A percentile compares a stretch with the other conserved stretches of the same genome.
Conservation (phyloP, 164 flowering plant species). For the Euptelea pleiosperma region DNA sequence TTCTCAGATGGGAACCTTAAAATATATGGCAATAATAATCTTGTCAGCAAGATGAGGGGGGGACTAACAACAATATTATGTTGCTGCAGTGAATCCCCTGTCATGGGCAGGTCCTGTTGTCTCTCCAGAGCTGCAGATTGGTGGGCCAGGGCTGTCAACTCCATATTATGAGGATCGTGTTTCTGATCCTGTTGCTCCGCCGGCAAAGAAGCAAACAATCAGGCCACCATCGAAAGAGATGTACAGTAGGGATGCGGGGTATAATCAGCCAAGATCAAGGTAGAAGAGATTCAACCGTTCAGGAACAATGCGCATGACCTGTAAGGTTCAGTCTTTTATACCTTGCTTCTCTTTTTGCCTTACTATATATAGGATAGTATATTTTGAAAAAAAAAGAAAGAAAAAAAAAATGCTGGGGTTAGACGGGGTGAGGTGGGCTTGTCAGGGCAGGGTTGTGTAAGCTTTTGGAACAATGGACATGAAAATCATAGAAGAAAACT, state of each 20-base stretch:
- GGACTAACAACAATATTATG: background rate
- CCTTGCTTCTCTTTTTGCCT: no score
- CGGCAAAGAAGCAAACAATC: constrained; percentile 11
- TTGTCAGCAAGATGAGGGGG: no score
- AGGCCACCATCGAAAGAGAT: constrained; percentile 8
- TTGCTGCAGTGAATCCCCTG: constrained; percentile 41
- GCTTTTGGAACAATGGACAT: no score
- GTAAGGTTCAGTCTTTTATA: background rate
- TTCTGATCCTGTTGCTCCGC: background rate
- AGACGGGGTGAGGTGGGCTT: no score
- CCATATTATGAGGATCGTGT: constrained; percentile 19
- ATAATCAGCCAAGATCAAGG: constrained; percentile 10
- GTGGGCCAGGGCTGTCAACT: constrained; percentile 19
- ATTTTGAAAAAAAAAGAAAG: no score
- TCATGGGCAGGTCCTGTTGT: constrained; percentile 43
- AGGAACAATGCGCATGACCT: constrained; percentile 9
- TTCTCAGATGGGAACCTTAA: no score
- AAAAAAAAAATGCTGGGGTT: no score
- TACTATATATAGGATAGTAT: no score
- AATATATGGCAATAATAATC: no score
- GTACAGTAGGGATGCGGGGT: background rate
- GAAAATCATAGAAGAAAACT: no score
- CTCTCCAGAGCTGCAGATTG: constrained; percentile 26
- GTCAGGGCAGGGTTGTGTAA: no score
- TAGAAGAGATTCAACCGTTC: constrained; percentile 17